Percentiles rank a stretch among this genome's conserved stretches.
phyloP scores from a whole-genome alignment of 1,139 yeast species.

The Scheffersomyces quercinus region DNA sequence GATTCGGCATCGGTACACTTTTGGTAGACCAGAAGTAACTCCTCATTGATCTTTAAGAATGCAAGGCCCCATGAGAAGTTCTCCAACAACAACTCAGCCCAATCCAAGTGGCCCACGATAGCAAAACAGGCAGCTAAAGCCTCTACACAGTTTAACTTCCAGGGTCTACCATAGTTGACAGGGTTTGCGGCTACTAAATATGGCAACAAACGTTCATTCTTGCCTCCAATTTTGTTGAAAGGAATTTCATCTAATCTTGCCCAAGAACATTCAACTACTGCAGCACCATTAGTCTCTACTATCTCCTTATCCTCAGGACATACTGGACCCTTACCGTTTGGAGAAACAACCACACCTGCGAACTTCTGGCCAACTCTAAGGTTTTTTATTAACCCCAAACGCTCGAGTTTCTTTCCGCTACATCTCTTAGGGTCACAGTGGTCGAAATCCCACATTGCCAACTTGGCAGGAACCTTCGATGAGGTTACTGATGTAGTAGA shows the following conservation, averaged over 20 bases:
- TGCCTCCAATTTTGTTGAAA: slow-evolving; percentile 87
- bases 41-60: slow-evolving; percentile 79
- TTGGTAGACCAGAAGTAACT: slow-evolving; percentile 71
- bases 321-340: slow-evolving; percentile 87
- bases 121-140: slow-evolving; percentile 98
- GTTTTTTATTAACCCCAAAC: slow-evolving; percentile 79
- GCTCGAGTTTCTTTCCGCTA: slow-evolving; percentile 89
- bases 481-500: slow-evolving; percentile 3
- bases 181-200: slow-evolving; percentile 95
- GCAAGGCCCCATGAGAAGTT: slow-evolving; percentile 94
- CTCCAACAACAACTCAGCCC: slow-evolving; percentile 76
- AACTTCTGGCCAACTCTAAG: slow-evolving; percentile 89
- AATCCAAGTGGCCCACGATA: slow-evolving; percentile 85
- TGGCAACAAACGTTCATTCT: slow-evolving; percentile 82
- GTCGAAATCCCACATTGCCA: slow-evolving; percentile 95
- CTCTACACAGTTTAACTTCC: slow-evolving; percentile 95
- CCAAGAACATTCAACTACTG: slow-evolving; percentile 99
- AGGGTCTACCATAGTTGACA: slow-evolving; percentile 94
- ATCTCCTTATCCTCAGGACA: slow-evolving; percentile 84
- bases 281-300: slow-evolving; percentile 82
- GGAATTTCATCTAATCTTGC: slow-evolving; percentile 96
- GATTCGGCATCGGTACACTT: slow-evolving; percentile 80
- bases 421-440: slow-evolving; percentile 99
- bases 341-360: slow-evolving; percentile 87
- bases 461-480: slow-evolving; percentile 60